Evolutionary conservation across 1,139 yeast species (phyloP), one percentile per base, ranked within the genome.

Genomic region (Pichia inconspicua): DNA sequence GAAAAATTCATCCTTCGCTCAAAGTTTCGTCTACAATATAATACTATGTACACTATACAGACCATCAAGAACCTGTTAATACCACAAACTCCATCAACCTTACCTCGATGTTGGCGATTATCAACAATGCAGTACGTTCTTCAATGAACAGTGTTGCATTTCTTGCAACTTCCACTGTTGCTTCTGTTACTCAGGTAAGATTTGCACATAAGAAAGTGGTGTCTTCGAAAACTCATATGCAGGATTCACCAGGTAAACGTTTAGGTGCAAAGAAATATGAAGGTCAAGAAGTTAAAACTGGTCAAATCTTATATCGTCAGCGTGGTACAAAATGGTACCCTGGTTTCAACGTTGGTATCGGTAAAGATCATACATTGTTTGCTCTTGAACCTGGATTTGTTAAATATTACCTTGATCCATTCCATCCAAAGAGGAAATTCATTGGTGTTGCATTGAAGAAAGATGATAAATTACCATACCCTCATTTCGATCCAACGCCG

Each of bases 291-390:
- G 86, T 82, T 2, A 74, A 76, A 47, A 80, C 87, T 0, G 97
- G 97, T n/a, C 86, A 89, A 62, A 90, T 92, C 58, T 75, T 92
- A 42, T 80, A 87, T 81, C 80, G 97, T 66, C 99, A 92, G 64
- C 78, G 97, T 65, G 99, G 99, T 61, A 89, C 98, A n/a, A 83
- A 79, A 60, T 85, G 90, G 64, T 95, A 82, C 61, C 97, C 98
- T 0, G 99, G 99, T 41, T 95, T 86, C 57, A 90, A 92, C 58
- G 83, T 80, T 32, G 87, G 85, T 19, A 85, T 92, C 55, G 98
- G 99, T 55, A 82, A 80, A 58, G 98, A 92, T 65, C 97, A 90
- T 65, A 92, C 98, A 3, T 78, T 92, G 37, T 89, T 75, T 68
- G 97, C 98, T 2, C 64, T 74, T 42, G 97, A 92, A 62, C 96